Conservation (phyloP, 495 filamentous ascomycete species). For the Pseudoneurospora amorphoporcata region DNA sequence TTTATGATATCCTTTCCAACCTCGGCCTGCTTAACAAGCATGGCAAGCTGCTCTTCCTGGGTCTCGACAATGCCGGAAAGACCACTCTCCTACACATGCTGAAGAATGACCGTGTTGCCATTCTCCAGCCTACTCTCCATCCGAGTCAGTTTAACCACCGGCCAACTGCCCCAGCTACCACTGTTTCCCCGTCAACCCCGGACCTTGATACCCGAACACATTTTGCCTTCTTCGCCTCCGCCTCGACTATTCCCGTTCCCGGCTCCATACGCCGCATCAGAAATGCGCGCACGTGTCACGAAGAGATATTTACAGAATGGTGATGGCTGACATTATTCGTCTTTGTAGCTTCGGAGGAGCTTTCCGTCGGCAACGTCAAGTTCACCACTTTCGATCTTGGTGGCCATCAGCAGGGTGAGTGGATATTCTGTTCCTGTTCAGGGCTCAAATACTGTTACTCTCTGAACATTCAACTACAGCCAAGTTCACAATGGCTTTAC, state of each 20-base stretch:
- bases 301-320: not conserved
- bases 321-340: slow-evolving; percentile 13
- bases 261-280: not conserved
- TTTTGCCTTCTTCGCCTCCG: not conserved
- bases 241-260: not conserved
- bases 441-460: not conserved
- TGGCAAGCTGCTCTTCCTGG: slow-evolving; percentile 85
- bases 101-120: slow-evolving; percentile 95
- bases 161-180: not conserved
- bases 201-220: not conserved
- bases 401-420: slow-evolving; percentile 88
- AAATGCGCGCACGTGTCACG: slow-evolving; percentile 5
- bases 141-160: slow-evolving; percentile 51
- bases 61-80: slow-evolving; percentile 96
- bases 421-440: not conserved
- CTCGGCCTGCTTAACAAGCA: slow-evolving; percentile 95
- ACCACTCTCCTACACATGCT: slow-evolving; percentile 88
- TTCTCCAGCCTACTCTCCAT: slow-evolving; percentile 82
- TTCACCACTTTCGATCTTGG: slow-evolving; percentile 98
- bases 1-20: slow-evolving; percentile 84
- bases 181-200: not conserved
- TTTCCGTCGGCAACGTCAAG: slow-evolving; percentile 89
- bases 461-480: not conserved
- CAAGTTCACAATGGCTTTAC: not conserved
- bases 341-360: slow-evolving; percentile 74